Evolutionary conservation across 176 grass and related monocot species (phyloP).

Genomic region (Musa schizocarpa): DNA sequence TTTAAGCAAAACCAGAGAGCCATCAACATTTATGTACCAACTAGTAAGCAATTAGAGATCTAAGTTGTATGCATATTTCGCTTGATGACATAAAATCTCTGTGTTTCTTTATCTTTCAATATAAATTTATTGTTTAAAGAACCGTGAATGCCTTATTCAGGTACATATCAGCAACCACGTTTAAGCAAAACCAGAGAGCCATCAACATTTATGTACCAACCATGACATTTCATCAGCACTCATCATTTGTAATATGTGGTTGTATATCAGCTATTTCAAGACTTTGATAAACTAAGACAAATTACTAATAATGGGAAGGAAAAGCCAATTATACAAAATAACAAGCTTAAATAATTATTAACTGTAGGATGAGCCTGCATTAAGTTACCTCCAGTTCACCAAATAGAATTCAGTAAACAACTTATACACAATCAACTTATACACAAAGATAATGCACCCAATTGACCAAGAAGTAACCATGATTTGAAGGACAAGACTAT

Average conservation of each 20-base stretch:
- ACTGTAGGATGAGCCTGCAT: background rate
- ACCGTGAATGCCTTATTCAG: background rate
- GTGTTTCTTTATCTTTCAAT: background rate
- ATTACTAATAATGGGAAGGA: background rate
- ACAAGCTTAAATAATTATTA: background rate
- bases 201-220: background rate
- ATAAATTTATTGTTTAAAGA: background rate
- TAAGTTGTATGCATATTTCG: background rate
- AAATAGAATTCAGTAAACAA: background rate
- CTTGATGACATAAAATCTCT: background rate
- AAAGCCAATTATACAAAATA: background rate
- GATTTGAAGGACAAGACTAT: background rate
- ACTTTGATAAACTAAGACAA: background rate
- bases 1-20: background rate
- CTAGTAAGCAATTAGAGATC: background rate
- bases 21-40: background rate
- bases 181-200: background rate
- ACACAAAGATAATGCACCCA: background rate
- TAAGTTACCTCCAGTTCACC: background rate
- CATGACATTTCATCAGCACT: no score
- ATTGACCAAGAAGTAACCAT: background rate
- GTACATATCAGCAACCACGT: background rate
- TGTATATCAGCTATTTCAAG: background rate
- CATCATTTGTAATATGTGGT: no score
- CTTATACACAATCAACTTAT: background rate